phyloP scores from a whole-genome alignment of 2,329 filamentous ascomycete genomes.

The Penicillium sp. region DNA sequence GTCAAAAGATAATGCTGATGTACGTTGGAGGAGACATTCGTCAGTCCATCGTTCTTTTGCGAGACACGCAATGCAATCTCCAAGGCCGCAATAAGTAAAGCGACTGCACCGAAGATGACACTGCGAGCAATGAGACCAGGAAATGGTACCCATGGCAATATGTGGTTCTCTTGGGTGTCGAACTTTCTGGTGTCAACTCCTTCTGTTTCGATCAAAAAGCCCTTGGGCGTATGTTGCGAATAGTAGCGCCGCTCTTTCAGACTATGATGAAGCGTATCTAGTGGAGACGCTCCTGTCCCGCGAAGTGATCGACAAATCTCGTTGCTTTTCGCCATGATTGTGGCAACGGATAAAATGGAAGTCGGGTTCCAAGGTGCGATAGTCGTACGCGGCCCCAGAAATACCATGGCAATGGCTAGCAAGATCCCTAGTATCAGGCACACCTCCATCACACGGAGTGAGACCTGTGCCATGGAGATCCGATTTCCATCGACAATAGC shows the following conservation, averaged over 20 bases:
- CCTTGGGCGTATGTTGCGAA: not conserved
- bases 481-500: constrained; percentile 1
- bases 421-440: not conserved
- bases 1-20: constrained; percentile 9
- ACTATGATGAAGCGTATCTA: not conserved
- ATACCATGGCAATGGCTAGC: not conserved
- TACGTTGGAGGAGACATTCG: not conserved
- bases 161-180: not conserved
- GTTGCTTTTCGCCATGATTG: constrained; percentile 5
- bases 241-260: not conserved
- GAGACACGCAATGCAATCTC: constrained; percentile 7
- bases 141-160: constrained; percentile 1
- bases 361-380: constrained; percentile 5
- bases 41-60: constrained; percentile 2
- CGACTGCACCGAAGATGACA: not conserved
- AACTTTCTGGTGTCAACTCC: no score
- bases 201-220: not conserved
- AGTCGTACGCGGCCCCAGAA: not conserved
- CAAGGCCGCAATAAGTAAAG: not conserved
- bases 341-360: constrained; percentile 2
- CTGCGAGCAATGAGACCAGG: not conserved
- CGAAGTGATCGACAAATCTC: constrained; percentile 1
- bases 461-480: constrained; percentile 3
- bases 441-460: not conserved
- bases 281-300: not conserved